Conservation (phyloP, 768 basidiomycete species). For the Favolaschia claudopus region DNA sequence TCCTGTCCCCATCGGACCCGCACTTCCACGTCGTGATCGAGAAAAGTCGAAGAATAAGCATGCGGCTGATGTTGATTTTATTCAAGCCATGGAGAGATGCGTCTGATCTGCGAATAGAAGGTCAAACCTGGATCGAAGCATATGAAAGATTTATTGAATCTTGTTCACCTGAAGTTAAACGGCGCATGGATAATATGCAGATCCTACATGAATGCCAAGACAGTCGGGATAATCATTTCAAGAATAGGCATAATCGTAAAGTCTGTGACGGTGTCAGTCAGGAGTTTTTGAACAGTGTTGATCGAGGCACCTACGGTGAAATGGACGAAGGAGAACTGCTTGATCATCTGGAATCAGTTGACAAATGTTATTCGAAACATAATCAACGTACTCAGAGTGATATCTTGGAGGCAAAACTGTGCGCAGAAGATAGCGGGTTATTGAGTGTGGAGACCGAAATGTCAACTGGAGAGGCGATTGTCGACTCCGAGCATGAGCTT, state of each 20-base stretch:
- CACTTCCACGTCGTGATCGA: conserved; percentile 40
- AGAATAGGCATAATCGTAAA: conserved; percentile 6
- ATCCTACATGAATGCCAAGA: conserved; percentile 50
- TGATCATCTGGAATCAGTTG: too few species aligned
- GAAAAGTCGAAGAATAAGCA: conserved; percentile 2
- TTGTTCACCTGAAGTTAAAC: conserved; percentile 6
- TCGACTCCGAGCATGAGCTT: too few species aligned
- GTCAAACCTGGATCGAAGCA: conserved; percentile 38
- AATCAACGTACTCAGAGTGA: too few species aligned
- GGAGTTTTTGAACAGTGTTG: not conserved
- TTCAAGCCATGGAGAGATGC: conserved; percentile 50
- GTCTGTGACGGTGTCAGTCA: not conserved
- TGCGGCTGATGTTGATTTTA: conserved; percentile 46
- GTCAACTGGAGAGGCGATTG: too few species aligned
- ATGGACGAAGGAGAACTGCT: too few species aligned
- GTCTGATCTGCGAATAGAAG: conserved; percentile 29
- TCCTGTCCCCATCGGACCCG: conserved; percentile 43
- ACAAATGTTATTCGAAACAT: too few species aligned
- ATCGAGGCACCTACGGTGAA: conserved; percentile 3
- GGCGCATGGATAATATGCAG: conserved; percentile 49
- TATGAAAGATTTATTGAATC: conserved; percentile 29
- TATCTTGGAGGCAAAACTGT: too few species aligned
- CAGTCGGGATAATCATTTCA: conserved; percentile 40
- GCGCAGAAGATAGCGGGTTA: too few species aligned
- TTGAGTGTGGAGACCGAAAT: too few species aligned